A percentile compares a stretch with the other conserved stretches of the same genome.
Conservation (phyloP, 257 asterid genomes). For the Voacanga thouarsii region DNA sequence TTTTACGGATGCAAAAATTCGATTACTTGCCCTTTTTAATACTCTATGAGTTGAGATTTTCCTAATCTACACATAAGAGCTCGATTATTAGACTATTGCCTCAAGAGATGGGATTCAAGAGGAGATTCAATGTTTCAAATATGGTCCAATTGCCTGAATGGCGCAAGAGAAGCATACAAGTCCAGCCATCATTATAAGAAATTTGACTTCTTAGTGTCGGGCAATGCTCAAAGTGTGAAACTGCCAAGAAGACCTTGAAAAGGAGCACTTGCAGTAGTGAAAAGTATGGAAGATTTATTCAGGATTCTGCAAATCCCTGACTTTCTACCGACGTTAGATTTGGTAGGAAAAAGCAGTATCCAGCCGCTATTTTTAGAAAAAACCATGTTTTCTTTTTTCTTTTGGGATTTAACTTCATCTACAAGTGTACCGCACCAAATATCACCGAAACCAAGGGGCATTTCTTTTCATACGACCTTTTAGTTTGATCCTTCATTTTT, state of each 20-base stretch:
- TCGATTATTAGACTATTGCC: no score
- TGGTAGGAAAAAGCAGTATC: background rate
- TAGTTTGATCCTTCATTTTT: background rate
- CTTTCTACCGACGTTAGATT: background rate
- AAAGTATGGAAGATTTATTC: background rate
- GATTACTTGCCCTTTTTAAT: no score
- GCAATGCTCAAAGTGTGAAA: background rate
- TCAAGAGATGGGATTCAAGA: no score
- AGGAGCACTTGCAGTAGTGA: background rate
- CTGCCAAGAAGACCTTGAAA: background rate
- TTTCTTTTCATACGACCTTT: background rate
- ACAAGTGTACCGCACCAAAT: slow-evolving; percentile 5
- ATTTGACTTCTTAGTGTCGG: slow-evolving; percentile 6
- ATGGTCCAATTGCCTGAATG: background rate
- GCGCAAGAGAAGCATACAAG: background rate
- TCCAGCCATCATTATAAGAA: slow-evolving; percentile 8
- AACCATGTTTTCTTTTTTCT: background rate
- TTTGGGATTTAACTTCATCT: background rate
- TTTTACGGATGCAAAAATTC: no score
- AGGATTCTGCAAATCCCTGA: background rate
- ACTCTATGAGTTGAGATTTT: no score
- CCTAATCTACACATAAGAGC: no score
- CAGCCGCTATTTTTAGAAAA: background rate
- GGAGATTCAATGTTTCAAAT: no score
- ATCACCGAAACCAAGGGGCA: background rate